A percentile compares a stretch with the other conserved stretches of the same genome.
These are phyloP conservation scores for Isochrysis galbana DNA, from an alignment of 78 protist species.

Conservation along the genomic window DNA sequence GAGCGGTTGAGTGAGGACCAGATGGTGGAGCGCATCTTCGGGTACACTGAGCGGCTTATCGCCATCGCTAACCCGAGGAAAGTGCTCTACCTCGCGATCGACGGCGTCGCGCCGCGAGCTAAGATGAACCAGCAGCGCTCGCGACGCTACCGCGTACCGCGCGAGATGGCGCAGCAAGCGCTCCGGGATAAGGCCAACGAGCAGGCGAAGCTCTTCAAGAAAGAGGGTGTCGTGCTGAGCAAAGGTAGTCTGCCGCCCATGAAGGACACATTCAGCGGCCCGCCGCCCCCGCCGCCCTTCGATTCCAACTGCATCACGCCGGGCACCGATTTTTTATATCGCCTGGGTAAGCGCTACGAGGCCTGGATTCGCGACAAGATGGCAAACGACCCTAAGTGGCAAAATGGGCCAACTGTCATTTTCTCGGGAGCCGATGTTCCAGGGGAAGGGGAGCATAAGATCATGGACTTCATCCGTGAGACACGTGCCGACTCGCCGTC, in stretches of 20 bases:
- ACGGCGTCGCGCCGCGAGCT: conserved; percentile 95
- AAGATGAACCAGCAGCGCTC: conserved; percentile 95
- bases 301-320: conserved; percentile 96
- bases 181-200: background rate
- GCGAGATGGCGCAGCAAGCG: background rate
- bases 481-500: conserved; percentile 58
- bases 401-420: conserved; percentile 37
- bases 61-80: background rate
- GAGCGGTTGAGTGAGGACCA: conserved; percentile 55
- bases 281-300: conserved; percentile 58
- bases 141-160: conserved; percentile 58
- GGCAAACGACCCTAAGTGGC: conserved; percentile 61
- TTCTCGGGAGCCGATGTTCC: conserved; percentile 47
- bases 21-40: conserved; percentile 74
- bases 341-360: background rate
- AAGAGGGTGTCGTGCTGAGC: background rate
- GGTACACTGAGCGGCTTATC: conserved; percentile 80
- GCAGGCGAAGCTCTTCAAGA: background rate
- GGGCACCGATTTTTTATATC: conserved; percentile 87
- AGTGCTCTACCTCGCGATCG: conserved; percentile 89
- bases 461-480: conserved; percentile 88
- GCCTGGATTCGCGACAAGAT: conserved; percentile 29
- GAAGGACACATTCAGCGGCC: background rate
- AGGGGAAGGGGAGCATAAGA: conserved; percentile 94
- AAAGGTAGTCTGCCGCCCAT: background rate